phyloP scores from a whole-genome alignment of 2,329 filamentous ascomycete species.

The Ambrosiella beaveri region DNA sequence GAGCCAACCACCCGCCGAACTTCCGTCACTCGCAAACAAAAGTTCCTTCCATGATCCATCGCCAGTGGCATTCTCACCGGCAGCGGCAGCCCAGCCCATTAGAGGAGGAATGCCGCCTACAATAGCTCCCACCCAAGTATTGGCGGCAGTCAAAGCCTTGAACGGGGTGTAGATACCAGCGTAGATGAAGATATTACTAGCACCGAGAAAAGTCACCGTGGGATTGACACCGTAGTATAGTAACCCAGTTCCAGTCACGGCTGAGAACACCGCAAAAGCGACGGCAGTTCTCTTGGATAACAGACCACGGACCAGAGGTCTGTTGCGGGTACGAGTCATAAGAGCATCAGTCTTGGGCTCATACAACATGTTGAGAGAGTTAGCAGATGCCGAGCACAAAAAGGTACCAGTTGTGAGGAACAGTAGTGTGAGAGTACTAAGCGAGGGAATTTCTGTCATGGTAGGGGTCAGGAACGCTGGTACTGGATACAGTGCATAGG shows the following conservation, averaged over 20 bases:
- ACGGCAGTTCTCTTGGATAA: slow-evolving; percentile 55
- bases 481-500: slow-evolving; percentile 86
- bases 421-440: slow-evolving; percentile 77
- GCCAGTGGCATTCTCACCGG: slow-evolving; percentile 65
- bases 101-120: slow-evolving; percentile 87
- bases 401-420: slow-evolving; percentile 85
- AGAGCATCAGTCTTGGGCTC: slow-evolving; percentile 77
- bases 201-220: slow-evolving; percentile 73
- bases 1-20: slow-evolving; percentile 66
- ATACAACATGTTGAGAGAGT: slow-evolving; percentile 93
- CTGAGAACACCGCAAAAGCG: slow-evolving; percentile 62
- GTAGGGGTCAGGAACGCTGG: slow-evolving; percentile 64
- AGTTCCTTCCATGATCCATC: slow-evolving; percentile 64
- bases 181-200: slow-evolving; percentile 73
- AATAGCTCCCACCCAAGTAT: slow-evolving; percentile 88
- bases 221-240: slow-evolving; percentile 87
- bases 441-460: slow-evolving; percentile 51
- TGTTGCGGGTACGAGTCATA: slow-evolving; percentile 84
- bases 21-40: slow-evolving; percentile 47
- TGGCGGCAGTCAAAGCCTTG: slow-evolving; percentile 70
- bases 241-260: slow-evolving; percentile 47
- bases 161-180: slow-evolving; percentile 84
- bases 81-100: slow-evolving; percentile 96
- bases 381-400: slow-evolving; percentile 77
- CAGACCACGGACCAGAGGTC: slow-evolving; percentile 71